Evolutionary conservation across 805 yeast species (phyloP).

Genomic region (Candida ulmi): DNA sequence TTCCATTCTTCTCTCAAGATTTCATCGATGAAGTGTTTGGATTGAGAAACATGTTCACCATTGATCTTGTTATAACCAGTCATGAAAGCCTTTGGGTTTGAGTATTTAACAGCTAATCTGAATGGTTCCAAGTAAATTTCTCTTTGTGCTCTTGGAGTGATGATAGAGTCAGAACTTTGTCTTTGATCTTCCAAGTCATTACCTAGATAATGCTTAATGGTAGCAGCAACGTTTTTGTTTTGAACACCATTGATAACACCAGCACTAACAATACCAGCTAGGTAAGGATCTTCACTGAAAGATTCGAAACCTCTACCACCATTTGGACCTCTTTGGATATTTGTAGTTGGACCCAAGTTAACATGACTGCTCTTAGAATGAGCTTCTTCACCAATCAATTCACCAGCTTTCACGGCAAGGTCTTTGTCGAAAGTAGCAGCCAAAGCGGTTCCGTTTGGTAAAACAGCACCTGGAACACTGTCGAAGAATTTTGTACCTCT

Average conservation of each 20-base stretch:
- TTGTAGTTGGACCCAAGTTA: slow-evolving; percentile 38
- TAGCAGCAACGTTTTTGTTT: slow-evolving; percentile 37
- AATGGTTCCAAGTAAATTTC: slow-evolving; percentile 60
- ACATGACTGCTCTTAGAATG: slow-evolving; percentile 42
- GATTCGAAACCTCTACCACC: slow-evolving; percentile 56
- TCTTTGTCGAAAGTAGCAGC: slow-evolving; percentile 46
- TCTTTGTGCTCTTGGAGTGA: slow-evolving; percentile 54
- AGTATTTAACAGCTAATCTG: slow-evolving; percentile 46
- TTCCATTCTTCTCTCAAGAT: slow-evolving; percentile 51
- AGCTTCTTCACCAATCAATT: slow-evolving; percentile 45
- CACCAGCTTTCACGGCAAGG: slow-evolving; percentile 38
- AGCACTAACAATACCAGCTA: slow-evolving; percentile 36
- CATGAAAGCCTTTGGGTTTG: slow-evolving; percentile 51
- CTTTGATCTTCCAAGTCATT: slow-evolving; percentile 58
- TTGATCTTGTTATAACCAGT: slow-evolving; percentile 57
- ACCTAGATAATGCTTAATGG: slow-evolving; percentile 52
- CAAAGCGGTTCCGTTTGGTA: slow-evolving; percentile 52
- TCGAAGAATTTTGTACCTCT: slow-evolving; percentile 47
- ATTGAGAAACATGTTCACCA: slow-evolving; percentile 49
- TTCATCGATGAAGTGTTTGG: slow-evolving; percentile 33
- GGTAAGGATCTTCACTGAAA: slow-evolving; percentile 51
- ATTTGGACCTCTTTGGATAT: slow-evolving; percentile 44
- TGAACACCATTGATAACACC: slow-evolving; percentile 46
- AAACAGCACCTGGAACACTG: slow-evolving; percentile 43
- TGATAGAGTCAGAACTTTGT: slow-evolving; percentile 36